phyloP scores from a whole-genome alignment of 2,329 filamentous ascomycete species.

The Thielaviopsis punctulata region DNA sequence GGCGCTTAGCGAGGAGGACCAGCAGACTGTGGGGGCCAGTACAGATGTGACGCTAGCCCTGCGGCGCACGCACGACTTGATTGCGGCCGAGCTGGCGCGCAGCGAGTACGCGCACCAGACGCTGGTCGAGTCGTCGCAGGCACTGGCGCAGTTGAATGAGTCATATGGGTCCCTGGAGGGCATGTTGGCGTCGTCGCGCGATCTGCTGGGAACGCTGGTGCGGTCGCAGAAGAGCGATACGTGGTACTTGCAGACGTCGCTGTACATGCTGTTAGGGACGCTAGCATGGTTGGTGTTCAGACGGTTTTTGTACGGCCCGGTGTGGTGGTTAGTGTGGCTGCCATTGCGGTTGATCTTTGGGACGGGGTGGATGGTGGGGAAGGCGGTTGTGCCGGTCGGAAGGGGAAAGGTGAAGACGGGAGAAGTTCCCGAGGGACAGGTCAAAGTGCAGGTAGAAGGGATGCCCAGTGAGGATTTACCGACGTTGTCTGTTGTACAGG shows the following conservation, averaged over 20 bases:
- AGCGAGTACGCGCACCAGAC: conserved; percentile 85
- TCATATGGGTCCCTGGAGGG: conserved; percentile 66
- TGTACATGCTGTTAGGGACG: conserved; percentile 65
- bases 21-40: conserved; percentile 57
- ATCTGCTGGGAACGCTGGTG: conserved; percentile 61
- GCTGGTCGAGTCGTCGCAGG: conserved; percentile 65
- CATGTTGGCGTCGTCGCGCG: conserved; percentile 56
- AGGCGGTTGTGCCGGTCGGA: conserved; percentile 24
- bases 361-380: conserved; percentile 36
- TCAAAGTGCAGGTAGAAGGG: conserved; percentile 17
- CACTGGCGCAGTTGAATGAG: conserved; percentile 64
- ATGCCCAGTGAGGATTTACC: conserved; percentile 27
- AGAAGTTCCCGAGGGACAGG: conserved; percentile 16
- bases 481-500: conserved; percentile 21
- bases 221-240: conserved; percentile 89
- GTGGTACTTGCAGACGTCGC: conserved; percentile 86
- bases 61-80: conserved; percentile 69
- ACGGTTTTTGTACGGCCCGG: conserved; percentile 68
- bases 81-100: conserved; percentile 67
- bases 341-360: conserved; percentile 55
- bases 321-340: conserved; percentile 78
- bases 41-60: conserved; percentile 73
- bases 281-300: conserved; percentile 76
- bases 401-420: conserved; percentile 14
- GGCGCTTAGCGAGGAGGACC: conserved; percentile 43